A percentile compares a stretch with the other conserved stretches of the same genome.
Evolutionary conservation across 345 rosid genomes (phyloP).

Genomic region (Gossypium longicalyx): DNA sequence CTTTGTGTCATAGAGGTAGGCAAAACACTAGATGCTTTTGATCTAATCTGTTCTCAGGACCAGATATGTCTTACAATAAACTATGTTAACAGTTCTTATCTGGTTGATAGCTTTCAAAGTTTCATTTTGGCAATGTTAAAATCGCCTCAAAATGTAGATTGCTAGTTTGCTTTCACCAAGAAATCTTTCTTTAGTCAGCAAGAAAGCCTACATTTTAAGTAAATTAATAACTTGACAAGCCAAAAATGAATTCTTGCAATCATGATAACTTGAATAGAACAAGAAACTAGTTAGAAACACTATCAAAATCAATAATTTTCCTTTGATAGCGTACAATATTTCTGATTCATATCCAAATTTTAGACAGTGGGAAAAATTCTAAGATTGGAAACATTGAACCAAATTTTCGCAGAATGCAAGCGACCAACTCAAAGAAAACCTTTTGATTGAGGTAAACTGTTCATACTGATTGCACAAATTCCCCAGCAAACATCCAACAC

Average conservation of each 20-base stretch:
- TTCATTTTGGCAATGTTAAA: background rate
- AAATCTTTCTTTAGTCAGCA: slow-evolving; percentile 1
- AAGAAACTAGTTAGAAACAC: background rate
- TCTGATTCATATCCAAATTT: background rate
- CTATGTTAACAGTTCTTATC: background rate
- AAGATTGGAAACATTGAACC: background rate
- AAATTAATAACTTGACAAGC: background rate
- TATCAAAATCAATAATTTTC: background rate
- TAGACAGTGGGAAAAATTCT: background rate
- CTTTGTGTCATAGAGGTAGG: background rate
- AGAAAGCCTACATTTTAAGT: background rate
- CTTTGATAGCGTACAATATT: background rate
- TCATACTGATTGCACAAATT: background rate
- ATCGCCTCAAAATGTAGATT: background rate
- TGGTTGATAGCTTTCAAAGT: background rate
- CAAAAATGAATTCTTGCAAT: background rate
- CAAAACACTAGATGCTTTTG: background rate
- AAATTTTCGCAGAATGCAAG: background rate
- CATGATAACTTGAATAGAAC: background rate
- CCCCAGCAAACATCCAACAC: background rate
- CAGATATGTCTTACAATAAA: background rate
- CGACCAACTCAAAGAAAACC: background rate
- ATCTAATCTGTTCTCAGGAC: background rate
- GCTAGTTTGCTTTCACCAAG: background rate
- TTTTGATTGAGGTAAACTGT: background rate